phyloP scores from a whole-genome alignment of 108 stramenopile genomes.

The Cyclotella cryptica region DNA sequence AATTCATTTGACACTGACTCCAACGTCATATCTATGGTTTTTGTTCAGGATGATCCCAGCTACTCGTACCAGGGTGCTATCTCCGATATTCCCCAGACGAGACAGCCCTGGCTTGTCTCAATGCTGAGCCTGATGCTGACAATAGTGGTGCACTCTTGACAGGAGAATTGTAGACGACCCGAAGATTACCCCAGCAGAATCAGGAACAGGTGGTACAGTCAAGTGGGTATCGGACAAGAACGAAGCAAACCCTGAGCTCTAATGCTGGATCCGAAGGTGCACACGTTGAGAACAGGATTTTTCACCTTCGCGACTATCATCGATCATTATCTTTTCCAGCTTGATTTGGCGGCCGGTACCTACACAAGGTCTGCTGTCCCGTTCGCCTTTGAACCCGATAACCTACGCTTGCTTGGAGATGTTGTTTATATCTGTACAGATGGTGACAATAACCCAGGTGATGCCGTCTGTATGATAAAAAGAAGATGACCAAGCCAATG shows the following conservation, averaged over 20 bases:
- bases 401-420: constrained; percentile 12
- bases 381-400: constrained; percentile 16
- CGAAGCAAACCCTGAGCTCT: constrained; percentile 17
- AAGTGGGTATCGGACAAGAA: constrained; percentile 26
- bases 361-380: constrained; percentile 25
- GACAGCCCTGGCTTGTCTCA: constrained; percentile 20
- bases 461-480: constrained; percentile 18
- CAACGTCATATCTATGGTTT: neutral
- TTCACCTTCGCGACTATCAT: constrained; percentile 19
- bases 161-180: constrained; percentile 24
- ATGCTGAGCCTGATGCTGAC: constrained; percentile 13
- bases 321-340: constrained; percentile 11
- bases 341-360: neutral
- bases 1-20: neutral
- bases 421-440: constrained; percentile 25
- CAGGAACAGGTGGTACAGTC: constrained; percentile 29
- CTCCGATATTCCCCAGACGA: constrained; percentile 33
- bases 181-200: constrained; percentile 13
- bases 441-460: constrained; percentile 6
- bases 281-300: constrained; percentile 16
- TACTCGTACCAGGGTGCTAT: constrained; percentile 16
- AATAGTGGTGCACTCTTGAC: constrained; percentile 30
- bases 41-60: constrained; percentile 7
- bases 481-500: no score
- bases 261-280: constrained; percentile 11